Evolutionary conservation across 2,329 filamentous ascomycete species (phyloP), one percentile per base, ranked within the genome.

Genomic region (Aspergillus glaucus): DNA sequence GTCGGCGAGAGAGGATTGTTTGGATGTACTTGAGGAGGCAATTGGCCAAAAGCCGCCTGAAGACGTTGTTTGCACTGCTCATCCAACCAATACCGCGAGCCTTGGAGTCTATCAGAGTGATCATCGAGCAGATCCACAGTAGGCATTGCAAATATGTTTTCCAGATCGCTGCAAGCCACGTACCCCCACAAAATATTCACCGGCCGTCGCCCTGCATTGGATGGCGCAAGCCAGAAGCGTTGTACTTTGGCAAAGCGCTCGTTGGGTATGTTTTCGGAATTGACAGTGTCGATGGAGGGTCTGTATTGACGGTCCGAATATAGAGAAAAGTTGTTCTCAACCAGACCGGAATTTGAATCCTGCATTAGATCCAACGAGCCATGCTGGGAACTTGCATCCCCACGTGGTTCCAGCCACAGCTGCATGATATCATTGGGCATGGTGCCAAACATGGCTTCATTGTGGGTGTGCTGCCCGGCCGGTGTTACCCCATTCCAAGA

Each of bases 131-230:
- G 48, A 6, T 60, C 59, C 12, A 55, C 51, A 4, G 61, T 49
- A 21, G 56, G 52, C 0, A 56, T 49, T 0, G 66, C 66, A 50
- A 74, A 72, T 7, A 74, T 53, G 51, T 73, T 74, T 39, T 73
- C 69, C 37, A 67, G 54, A 1, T 60, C 55, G 30, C 61, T 67
- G 46, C 56, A 51, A 15, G 65, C 66, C 30, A 70, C 61, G 50
- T 73, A 69, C 21, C 62, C 60, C 71, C 71, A 74, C 3, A 74
- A 51, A 8, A 54, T 64, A 39, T 71, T 69, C 59, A 73, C 72
- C 17, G 72, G 60, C 1, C 71, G 66, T 3, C 69, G 60, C 3
- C 63, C 62, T 30, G 63, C 61, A 43, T 66, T 69, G 2, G 66
- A 56, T 26, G 69, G 65, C 43, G 65, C 66, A 15, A 70, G 55